These are phyloP conservation scores for Phytopythium kandeliae DNA, from an alignment of 352 stramenopile genomes.

Conservation along the genomic window DNA sequence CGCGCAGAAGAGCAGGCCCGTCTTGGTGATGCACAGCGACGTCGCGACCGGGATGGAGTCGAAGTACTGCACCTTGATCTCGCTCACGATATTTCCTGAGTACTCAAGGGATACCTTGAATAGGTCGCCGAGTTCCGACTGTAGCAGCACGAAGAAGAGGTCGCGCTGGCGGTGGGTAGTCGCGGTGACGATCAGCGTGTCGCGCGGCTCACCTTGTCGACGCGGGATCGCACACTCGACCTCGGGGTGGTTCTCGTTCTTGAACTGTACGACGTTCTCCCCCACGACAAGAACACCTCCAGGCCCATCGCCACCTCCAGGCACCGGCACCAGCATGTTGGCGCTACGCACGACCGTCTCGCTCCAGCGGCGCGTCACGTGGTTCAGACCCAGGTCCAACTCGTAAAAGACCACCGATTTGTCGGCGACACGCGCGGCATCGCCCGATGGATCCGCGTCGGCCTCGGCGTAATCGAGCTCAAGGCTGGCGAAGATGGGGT, in stretches of 20 bases:
- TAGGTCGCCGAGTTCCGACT: slow-evolving; percentile 98
- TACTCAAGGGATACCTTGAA: slow-evolving; percentile 97
- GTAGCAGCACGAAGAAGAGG: slow-evolving; percentile 97
- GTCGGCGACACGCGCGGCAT: slow-evolving; percentile 53
- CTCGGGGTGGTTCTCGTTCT: slow-evolving; percentile 91
- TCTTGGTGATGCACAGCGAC: slow-evolving; percentile 97
- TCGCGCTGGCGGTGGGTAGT: slow-evolving; percentile 93
- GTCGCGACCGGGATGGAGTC: slow-evolving; percentile 95
- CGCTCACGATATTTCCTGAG: slow-evolving; percentile 68
- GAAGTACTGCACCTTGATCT: slow-evolving; percentile 92
- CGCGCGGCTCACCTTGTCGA: slow-evolving; percentile 71
- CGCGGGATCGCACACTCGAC: slow-evolving; percentile 68
- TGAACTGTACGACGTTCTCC: slow-evolving; percentile 97
- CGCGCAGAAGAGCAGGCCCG: slow-evolving; percentile 94
- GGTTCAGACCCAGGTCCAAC: slow-evolving; percentile 98
- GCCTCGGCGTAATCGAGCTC: slow-evolving; percentile 94
- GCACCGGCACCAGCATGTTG: slow-evolving; percentile 92
- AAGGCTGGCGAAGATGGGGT: slow-evolving; percentile 97
- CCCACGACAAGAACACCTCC: slow-evolving; percentile 95
- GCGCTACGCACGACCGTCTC: slow-evolving; percentile 83
- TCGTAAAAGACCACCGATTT: slow-evolving; percentile 99
- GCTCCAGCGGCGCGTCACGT: slow-evolving; percentile 96
- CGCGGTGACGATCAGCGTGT: slow-evolving; percentile 91
- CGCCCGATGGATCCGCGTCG: slow-evolving; percentile 78
- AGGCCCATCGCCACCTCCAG: slow-evolving; percentile 74